Evolutionary conservation across 495 filamentous ascomycete species (phyloP), one percentile per base, ranked within the genome.

Genomic region (Usnea hakonensis): DNA sequence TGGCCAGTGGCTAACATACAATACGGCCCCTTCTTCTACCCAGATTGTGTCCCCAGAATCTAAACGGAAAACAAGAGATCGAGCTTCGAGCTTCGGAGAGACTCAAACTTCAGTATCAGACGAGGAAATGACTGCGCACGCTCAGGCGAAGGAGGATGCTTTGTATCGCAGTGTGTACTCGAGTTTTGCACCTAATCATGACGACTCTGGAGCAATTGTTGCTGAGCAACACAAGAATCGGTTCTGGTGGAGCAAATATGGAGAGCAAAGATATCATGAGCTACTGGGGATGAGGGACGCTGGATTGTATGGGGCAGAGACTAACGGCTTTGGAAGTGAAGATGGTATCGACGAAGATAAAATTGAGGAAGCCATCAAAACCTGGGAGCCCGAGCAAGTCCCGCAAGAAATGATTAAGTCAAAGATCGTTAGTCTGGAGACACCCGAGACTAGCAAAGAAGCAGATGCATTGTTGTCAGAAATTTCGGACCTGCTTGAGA

Each of bases 221-320:
- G 83, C 91, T 40, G 81, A 79, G 16, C 85, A 88, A 63, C 76
- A 83, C 32, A 86, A 90, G 59, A 84, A 87, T 60, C 76, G 83
- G 46, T 76, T 95, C n/a, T 97, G 92, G 92, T 97, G 91, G 91
- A 82, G 85, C 61, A 84, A 85, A 63, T 73, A 85, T 43, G 92
- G 91, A 32, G 79, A 84, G 62, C 82, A 81, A 61, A 78, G 76
- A 32, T 81, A 84, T 65, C 67, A 81, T 30, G 75, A 82, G 16
- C 74, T 82, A 32, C 76, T 83, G 33, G 78, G 78, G 1, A 63
- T 79, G 9, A 73, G 66, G 40, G 63, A 70, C 55, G 61, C 58
- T 21, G 48, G 21, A 52, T 32, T 52, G 16, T 52, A 19, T 32
- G 72, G 66, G 30, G 58, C 70, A 61, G 65, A 71, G 11, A 33